Evolutionary conservation across 805 yeast species (phyloP).

Genomic region (Scheffersomyces coipomensis): DNA sequence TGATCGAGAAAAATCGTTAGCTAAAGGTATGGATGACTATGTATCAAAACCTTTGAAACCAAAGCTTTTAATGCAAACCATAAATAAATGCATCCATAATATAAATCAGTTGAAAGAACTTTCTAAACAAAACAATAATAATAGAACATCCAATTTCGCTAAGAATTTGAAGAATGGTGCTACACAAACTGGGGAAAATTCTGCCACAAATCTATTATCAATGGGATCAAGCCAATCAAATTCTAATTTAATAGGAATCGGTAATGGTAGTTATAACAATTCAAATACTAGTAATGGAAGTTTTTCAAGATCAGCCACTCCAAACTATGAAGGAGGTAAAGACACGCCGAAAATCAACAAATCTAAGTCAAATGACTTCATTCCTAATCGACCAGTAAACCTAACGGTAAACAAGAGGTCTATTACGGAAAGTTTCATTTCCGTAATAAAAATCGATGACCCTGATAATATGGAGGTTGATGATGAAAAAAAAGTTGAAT

Average conservation of each 20-base stretch:
- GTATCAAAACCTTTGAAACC: constrained; percentile 87
- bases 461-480: neutral
- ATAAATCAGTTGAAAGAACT: constrained; percentile 60
- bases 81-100: constrained; percentile 77
- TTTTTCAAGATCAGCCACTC: constrained; percentile 13
- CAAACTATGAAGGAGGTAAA: constrained; percentile 12
- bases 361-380: constrained; percentile 29
- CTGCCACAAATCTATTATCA: constrained; percentile 9
- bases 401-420: constrained; percentile 28
- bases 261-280: constrained; percentile 5
- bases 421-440: constrained; percentile 29
- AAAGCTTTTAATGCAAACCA: constrained; percentile 76
- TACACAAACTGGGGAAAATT: constrained; percentile 18
- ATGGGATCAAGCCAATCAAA: constrained; percentile 15
- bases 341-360: constrained; percentile 22
- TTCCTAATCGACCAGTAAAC: constrained; percentile 27
- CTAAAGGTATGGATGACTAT: constrained; percentile 91
- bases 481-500: neutral
- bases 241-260: constrained; percentile 5
- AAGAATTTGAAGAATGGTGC: constrained; percentile 39
- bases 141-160: constrained; percentile 46
- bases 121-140: constrained; percentile 45
- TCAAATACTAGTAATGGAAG: constrained; percentile 7
- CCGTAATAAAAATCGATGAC: neutral
- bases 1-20: constrained; percentile 80